Evolutionary conservation across 2,329 filamentous ascomycete species (phyloP).

Genomic region (Neonectria magnoliae): DNA sequence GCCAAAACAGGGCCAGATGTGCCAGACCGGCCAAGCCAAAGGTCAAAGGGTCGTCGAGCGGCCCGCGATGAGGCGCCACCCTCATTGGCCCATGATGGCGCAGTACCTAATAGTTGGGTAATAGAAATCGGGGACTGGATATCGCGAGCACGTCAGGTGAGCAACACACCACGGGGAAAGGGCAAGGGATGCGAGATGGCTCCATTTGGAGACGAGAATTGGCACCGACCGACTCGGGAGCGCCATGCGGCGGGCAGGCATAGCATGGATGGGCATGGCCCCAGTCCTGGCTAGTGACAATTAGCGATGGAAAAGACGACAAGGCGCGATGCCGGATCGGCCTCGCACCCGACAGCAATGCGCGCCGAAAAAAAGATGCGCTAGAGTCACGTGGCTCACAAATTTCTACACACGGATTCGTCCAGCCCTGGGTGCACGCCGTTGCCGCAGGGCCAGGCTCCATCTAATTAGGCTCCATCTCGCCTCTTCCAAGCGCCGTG

Average conservation of each 20-base stretch:
- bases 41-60: not conserved
- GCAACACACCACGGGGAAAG: conserved; percentile 39
- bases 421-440: conserved; percentile 11
- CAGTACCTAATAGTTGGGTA: conserved; percentile 54
- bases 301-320: conserved; percentile 30
- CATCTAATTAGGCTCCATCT: not conserved
- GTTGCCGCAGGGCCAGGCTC: conserved; percentile 17
- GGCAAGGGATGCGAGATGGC: conserved; percentile 15
- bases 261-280: not conserved
- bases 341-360: not conserved
- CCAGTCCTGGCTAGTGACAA: too few species aligned
- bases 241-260: conserved; percentile 15
- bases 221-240: conserved; percentile 4
- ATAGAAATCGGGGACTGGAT: conserved; percentile 58
- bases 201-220: not conserved
- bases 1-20: not conserved
- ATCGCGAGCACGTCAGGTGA: conserved; percentile 42
- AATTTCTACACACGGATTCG: too few species aligned
- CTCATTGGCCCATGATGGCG: conserved; percentile 46
- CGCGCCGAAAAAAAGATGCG: too few species aligned
- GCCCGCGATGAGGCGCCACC: conserved; percentile 15
- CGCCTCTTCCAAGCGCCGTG: conserved; percentile 2
- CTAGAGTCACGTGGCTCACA: too few species aligned
- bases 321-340: conserved; percentile 35
- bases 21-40: not conserved